Evolutionary conservation across 2,329 filamentous ascomycete species (phyloP), one percentile per base, ranked within the genome.

Genomic region (Arthrobotrys entomopaga): DNA sequence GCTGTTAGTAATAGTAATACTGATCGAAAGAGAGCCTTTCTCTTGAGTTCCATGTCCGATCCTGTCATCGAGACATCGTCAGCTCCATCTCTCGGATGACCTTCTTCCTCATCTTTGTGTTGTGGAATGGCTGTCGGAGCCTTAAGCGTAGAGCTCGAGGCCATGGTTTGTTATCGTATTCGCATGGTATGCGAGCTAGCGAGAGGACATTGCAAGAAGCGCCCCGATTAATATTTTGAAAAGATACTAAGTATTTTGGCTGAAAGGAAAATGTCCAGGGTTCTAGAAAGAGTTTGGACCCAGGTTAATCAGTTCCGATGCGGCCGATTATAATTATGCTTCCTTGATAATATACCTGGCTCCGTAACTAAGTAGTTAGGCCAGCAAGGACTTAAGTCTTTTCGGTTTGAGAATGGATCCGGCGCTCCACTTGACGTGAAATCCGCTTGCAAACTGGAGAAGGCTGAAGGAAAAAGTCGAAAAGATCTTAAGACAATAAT

Each of bases 1-100:
- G 69, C 61, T 11, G 57, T 57, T 19, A 73, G 16, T 8, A 73
- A 42, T 13, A 73, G n/a, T 34, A 66, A 22, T 5, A 73, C 64
- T 2, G 69, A 65, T 16, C 61, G 48, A 20, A 66, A 60, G 3
- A 73, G 43, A 8, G 69, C 69, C 40, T 58, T 66, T 48, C 61
- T 42, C 48, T 73, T 66, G 22, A 56, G n/a, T 24, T 57, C 40
- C 43, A 49, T 54, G 7, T 65, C 60, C 22, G 20, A 26, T 34
- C 29, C 10, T 8, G 34, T 1, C 43, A 24, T 38, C 5, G 19
- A 22, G 42, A 13, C 20, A 7, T 48, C 26, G 43, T 24, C 34
- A 10, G 26, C 50, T 20, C 43, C 63, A 10, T 54, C 64, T 43
- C 40, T 29, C n/a, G 6, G 15, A 13, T 19, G 15, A n/a, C 16